phyloP scores from a whole-genome alignment of 1,284 basidiomycete genomes.

The Apiotrichum siamense region DNA sequence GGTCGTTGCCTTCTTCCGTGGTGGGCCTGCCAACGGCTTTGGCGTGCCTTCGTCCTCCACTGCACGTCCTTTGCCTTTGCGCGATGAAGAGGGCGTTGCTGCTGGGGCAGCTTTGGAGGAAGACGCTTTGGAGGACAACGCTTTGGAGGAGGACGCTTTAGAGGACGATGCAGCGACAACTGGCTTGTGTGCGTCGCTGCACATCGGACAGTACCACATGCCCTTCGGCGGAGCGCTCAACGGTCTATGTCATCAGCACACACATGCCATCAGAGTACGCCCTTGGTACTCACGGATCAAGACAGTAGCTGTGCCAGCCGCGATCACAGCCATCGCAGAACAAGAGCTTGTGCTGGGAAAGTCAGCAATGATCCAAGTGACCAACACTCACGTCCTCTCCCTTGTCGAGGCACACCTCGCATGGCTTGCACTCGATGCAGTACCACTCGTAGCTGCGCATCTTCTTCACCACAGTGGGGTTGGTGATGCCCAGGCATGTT shows the following conservation, averaged over 20 bases:
- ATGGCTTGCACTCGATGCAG: slow-evolving; percentile 89
- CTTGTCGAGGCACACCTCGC: slow-evolving; percentile 78
- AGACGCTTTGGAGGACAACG: slow-evolving; percentile 13
- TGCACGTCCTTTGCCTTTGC: slow-evolving; percentile 15
- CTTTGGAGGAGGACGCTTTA: not conserved
- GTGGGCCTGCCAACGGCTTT: not conserved
- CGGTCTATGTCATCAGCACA: slow-evolving; percentile 42
- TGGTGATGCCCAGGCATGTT: slow-evolving; percentile 56
- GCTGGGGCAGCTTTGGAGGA: not conserved
- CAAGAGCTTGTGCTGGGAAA: slow-evolving; percentile 61
- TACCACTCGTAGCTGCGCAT: slow-evolving; percentile 70
- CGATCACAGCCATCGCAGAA: slow-evolving; percentile 94
- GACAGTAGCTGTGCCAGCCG: slow-evolving; percentile 89
- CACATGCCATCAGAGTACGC: not conserved
- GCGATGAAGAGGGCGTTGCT: not conserved
- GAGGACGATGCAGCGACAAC: too few relatives aligned
- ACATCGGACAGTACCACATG: slow-evolving; percentile 40
- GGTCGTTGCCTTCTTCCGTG: slow-evolving; percentile 1
- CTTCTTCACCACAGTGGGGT: slow-evolving; percentile 16
- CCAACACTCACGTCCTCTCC: slow-evolving; percentile 72
- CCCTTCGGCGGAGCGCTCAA: slow-evolving; percentile 65
- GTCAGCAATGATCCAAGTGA: not conserved
- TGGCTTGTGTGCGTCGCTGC: slow-evolving; percentile 10
- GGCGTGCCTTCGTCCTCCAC: slow-evolving; percentile 2
- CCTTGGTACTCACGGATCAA: slow-evolving; percentile 55